phyloP scores from a whole-genome alignment of 768 basidiomycete genomes.

The Mrakia blollopis region DNA sequence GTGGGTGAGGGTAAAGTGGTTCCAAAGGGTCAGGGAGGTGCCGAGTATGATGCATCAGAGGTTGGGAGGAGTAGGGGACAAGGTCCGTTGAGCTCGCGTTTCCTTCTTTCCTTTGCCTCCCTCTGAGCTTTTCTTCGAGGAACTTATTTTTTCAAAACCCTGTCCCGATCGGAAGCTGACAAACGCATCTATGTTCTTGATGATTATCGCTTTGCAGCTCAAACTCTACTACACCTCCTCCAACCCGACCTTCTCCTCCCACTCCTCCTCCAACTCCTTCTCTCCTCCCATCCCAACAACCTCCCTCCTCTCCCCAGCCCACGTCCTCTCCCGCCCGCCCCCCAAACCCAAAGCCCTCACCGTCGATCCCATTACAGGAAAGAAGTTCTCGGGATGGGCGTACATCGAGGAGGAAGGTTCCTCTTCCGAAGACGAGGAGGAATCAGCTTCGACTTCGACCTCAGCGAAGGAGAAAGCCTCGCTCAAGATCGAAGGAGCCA shows the following conservation, averaged over 20 bases:
- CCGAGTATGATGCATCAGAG: conserved; percentile 22
- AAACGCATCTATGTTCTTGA: too few relatives aligned
- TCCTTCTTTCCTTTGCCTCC: background rate
- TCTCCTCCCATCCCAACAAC: conserved; percentile 16
- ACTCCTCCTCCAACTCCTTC: background rate
- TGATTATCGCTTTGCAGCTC: background rate
- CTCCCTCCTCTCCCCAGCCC: background rate
- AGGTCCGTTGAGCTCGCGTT: background rate
- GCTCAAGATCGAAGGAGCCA: background rate
- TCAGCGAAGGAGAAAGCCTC: background rate
- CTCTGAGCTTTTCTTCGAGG: background rate
- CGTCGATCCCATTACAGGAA: background rate
- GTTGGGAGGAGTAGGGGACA: background rate
- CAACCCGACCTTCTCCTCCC: background rate
- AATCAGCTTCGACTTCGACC: background rate
- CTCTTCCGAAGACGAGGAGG: conserved; percentile 13
- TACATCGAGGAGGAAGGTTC: background rate
- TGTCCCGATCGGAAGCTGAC: background rate
- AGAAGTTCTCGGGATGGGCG: background rate
- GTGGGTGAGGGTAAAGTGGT: conserved; percentile 33
- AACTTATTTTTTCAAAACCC: too few relatives aligned
- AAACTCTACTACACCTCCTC: conserved; percentile 20
- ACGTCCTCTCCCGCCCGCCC: background rate
- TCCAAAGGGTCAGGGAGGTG: conserved; percentile 30
- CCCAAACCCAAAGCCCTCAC: background rate